Evolutionary conservation across 2,329 filamentous ascomycete species (phyloP).

Genomic region (Penicillium sp.): DNA sequence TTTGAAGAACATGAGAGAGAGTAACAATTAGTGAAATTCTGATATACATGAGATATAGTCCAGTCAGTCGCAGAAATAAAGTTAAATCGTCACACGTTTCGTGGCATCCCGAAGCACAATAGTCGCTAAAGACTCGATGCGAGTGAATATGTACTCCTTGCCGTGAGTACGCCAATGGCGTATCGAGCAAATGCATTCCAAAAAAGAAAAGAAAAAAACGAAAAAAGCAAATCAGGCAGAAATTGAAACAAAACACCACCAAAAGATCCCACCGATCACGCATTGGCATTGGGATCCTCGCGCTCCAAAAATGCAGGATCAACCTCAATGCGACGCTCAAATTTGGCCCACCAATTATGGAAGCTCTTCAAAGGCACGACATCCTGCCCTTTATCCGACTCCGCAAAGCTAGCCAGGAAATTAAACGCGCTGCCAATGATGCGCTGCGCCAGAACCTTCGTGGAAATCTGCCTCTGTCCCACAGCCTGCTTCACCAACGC

Average conservation of each 20-base stretch:
- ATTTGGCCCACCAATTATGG: conserved; percentile 97
- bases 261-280: neutral
- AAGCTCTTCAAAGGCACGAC: conserved; percentile 93
- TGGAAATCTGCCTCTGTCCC: conserved; percentile 54
- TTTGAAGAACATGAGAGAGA: too few relatives aligned
- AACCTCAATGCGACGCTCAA: conserved; percentile 79
- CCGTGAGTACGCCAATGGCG: neutral
- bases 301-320: conserved; percentile 90
- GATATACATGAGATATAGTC: conserved; percentile 1
- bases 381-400: conserved; percentile 68
- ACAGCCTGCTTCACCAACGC: conserved; percentile 30
- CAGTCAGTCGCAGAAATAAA: conserved; percentile 3
- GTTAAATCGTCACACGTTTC: conserved; percentile 5
- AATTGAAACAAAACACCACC: neutral
- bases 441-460: conserved; percentile 79
- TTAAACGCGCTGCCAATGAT: conserved; percentile 99
- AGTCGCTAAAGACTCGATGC: conserved; percentile 14
- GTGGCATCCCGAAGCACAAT: conserved; percentile 3
- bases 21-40: neutral
- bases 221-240: neutral
- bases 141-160: conserved; percentile 9
- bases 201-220: neutral
- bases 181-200: neutral
- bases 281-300: conserved; percentile 49
- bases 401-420: conserved; percentile 85